These are phyloP conservation scores for Oryza longistaminata DNA, from an alignment of 176 grass and related monocot genomes.

Conservation along the genomic window DNA sequence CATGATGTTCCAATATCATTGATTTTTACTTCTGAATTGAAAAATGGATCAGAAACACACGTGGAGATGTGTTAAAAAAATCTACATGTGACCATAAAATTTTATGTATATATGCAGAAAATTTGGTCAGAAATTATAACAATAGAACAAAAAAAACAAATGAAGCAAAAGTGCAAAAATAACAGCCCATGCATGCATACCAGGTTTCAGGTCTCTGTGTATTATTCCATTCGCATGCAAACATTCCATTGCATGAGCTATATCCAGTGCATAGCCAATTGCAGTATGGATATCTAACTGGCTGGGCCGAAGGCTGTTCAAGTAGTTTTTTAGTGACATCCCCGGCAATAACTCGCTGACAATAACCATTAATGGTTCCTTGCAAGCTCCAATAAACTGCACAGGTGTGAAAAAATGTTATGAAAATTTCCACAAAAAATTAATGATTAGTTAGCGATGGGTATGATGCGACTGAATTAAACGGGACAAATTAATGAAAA, in stretches of 20 bases:
- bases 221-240: slow-evolving; percentile 96
- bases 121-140: not conserved
- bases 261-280: slow-evolving; percentile 79
- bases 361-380: slow-evolving; percentile 98
- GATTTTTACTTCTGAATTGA: not conserved
- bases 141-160: not conserved
- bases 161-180: not conserved
- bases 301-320: slow-evolving; percentile 76
- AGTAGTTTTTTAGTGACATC: slow-evolving; percentile 83
- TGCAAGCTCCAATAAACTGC: slow-evolving; percentile 95
- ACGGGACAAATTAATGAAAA: not conserved
- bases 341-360: slow-evolving; percentile 87
- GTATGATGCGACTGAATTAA: not conserved
- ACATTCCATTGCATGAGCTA: slow-evolving; percentile 97
- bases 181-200: slow-evolving; percentile 38
- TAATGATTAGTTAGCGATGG: not conserved
- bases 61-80: not conserved
- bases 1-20: not conserved
- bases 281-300: slow-evolving; percentile 67
- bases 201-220: slow-evolving; percentile 97
- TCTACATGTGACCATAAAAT: not conserved
- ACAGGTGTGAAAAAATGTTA: not conserved
- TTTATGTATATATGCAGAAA: not conserved
- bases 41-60: not conserved
- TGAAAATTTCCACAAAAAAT: not conserved